Base-by-base conservation (phyloP, 306 rosid genomes). In the Delonix regia region DNA sequence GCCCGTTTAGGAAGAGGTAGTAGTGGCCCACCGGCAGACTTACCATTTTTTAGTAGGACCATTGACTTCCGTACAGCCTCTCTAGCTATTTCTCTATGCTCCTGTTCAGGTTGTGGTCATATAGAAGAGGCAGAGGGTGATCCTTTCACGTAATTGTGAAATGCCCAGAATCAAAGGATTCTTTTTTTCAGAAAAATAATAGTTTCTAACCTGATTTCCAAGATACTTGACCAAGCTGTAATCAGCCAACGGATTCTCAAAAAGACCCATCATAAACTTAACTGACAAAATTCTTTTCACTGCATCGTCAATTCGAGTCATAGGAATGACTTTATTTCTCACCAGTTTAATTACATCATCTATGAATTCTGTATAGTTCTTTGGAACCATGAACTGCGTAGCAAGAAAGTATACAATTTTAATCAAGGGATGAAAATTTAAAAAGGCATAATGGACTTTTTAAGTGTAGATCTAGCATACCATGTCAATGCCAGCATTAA, bases 401-500 rank as follows among this genome's bases (percentile, higher is more conserved):
- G 69, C 21, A 41, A 21, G 53, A 42, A 67, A 67, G 33, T 16
- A 67, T 24, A 42, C 21, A 67, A 67, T 67, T 19, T 39, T 67
- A 41, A 41, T 42, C 19, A 67, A 6, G 18, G 34, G 53, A 41
- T 41, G 53, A 41, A 65, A 41, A 41, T 41, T 41, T 22, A 13
- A 39, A 41, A 42, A 22, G 5, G 21, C 72, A 66, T 39, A 39
- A 42, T 22, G 71, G 18, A 21, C 19, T 21, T 10, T 10, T 39
- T 42, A 67, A n/a, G 72, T 11, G 51, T 21, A 21, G 34, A 22
- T 5, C 9, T 6, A 22, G 42, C 52, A 53, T 79, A 83, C 85
- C 88, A 85, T 81, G 55, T 85, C 88, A 69, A 85, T 81, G 75
- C 88, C 88, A 78, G 88, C 85, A 51, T 67, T 78, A 34, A 85